These are phyloP conservation scores for Scheffersomyces ergatensis DNA, from an alignment of 805 yeast species.

Conservation along the genomic window DNA sequence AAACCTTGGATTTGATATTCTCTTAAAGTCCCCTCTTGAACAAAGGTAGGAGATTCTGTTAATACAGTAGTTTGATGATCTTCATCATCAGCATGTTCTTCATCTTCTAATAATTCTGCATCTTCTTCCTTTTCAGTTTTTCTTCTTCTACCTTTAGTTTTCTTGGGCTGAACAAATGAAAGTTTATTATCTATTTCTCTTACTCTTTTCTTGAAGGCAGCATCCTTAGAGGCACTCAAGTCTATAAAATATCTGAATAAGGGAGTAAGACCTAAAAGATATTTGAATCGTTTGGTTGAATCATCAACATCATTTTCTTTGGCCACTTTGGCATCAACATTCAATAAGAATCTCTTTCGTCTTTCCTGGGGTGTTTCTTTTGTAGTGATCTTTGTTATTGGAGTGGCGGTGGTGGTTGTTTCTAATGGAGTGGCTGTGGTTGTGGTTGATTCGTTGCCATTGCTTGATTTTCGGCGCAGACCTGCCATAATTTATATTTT, in stretches of 20 bases:
- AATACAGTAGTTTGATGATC: slow-evolving; percentile 45
- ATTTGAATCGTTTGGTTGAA: slow-evolving; percentile 65
- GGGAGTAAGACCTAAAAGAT: slow-evolving; percentile 62
- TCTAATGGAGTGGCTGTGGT: no score
- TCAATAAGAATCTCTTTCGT: slow-evolving; percentile 46
- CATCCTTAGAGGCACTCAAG: slow-evolving; percentile 61
- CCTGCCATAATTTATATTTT: not conserved
- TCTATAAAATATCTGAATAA: slow-evolving; percentile 69
- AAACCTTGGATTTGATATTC: slow-evolving; percentile 79
- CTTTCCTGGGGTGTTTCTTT: slow-evolving; percentile 30
- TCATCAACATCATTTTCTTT: slow-evolving; percentile 43
- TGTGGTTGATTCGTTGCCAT: not conserved
- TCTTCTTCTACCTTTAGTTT: slow-evolving; percentile 43
- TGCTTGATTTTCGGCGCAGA: not conserved
- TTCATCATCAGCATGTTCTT: slow-evolving; percentile 30
- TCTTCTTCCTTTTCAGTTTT: slow-evolving; percentile 80
- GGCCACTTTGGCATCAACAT: slow-evolving; percentile 47
- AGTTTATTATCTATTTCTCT: slow-evolving; percentile 53
- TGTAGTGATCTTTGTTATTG: no score
- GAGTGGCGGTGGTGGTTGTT: no score
- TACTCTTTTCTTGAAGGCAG: slow-evolving; percentile 53
- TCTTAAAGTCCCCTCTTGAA: slow-evolving; percentile 66
- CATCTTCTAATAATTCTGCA: slow-evolving; percentile 67
- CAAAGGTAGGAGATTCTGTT: slow-evolving; percentile 48
- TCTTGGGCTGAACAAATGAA: slow-evolving; percentile 30